Evolutionary conservation across 2,329 filamentous ascomycete species (phyloP).

Genomic region (Calonectria hongkongensis): DNA sequence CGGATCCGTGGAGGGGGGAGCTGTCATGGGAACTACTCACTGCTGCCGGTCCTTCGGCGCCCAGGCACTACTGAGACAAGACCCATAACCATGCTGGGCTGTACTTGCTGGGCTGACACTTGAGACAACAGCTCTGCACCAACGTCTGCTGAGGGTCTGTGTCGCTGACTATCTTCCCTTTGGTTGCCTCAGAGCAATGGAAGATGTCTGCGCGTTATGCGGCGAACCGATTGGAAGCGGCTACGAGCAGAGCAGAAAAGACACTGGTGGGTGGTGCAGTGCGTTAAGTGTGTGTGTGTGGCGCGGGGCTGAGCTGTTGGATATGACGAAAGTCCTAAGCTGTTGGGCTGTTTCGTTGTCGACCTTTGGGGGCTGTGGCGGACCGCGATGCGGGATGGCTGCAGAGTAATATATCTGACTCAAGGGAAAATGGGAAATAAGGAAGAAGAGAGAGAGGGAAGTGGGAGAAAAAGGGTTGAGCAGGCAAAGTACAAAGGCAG

Average conservation of each 20-base stretch:
- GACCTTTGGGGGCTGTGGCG: conserved; percentile 13
- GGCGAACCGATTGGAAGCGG: conserved; percentile 3
- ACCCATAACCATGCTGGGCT: conserved; percentile 58
- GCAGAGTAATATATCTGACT: background rate
- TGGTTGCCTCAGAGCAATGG: conserved; percentile 17
- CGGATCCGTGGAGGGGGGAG: conserved; percentile 12
- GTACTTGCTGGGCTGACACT: conserved; percentile 32
- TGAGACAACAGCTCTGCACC: conserved; percentile 8
- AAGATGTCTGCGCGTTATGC: background rate
- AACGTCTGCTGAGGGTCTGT: conserved; percentile 27
- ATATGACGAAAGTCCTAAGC: conserved; percentile 7
- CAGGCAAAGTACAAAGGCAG: conserved; percentile 6
- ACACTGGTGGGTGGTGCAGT: conserved; percentile 4
- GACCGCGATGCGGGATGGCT: conserved; percentile 3
- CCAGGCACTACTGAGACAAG: conserved; percentile 56
- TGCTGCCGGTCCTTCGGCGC: conserved; percentile 57
- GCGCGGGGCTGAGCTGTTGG: conserved; percentile 29
- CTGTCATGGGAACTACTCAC: conserved; percentile 51
- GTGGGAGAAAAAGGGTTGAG: conserved; percentile 3
- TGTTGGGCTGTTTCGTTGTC: conserved; percentile 27
- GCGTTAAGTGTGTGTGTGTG: conserved; percentile 26
- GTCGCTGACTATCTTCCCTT: background rate
- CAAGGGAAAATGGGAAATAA: background rate
- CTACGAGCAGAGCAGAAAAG: conserved; percentile 1
- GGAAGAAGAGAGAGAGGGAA: background rate